Percentiles rank a stretch among this genome's conserved stretches.
These are phyloP conservation scores for Daedaleopsis nitida DNA, from an alignment of 768 basidiomycete genomes.

Conservation along the genomic window DNA sequence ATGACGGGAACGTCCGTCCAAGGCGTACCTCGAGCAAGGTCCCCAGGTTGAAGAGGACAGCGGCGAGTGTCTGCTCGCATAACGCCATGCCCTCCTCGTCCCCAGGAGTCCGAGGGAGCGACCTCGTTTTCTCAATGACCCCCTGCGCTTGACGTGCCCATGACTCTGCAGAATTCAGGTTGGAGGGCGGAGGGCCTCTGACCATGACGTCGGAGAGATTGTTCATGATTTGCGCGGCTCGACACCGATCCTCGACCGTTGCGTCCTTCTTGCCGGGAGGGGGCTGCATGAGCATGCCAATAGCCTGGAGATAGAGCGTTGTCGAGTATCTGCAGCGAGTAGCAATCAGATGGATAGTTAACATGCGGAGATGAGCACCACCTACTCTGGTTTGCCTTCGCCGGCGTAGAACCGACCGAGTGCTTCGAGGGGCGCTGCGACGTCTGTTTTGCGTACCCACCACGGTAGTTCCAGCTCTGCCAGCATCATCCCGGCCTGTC, in stretches of 20 bases:
- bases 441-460: slow-evolving; percentile 61
- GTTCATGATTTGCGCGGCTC: slow-evolving; percentile 55
- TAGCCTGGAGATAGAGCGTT: slow-evolving; percentile 66
- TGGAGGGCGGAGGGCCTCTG: slow-evolving; percentile 39
- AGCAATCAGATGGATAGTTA: slow-evolving; percentile 1
- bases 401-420: slow-evolving; percentile 63
- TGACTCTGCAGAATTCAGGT: slow-evolving; percentile 51
- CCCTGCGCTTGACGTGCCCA: slow-evolving; percentile 57
- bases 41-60: slow-evolving; percentile 63
- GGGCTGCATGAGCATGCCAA: slow-evolving; percentile 58
- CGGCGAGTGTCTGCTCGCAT: slow-evolving; percentile 60
- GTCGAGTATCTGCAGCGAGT: slow-evolving; percentile 53
- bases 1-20: too few relatives aligned
- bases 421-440: slow-evolving; percentile 70
- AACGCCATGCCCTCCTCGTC: slow-evolving; percentile 13
- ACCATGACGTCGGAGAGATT: slow-evolving; percentile 47
- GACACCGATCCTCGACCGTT: slow-evolving; percentile 53
- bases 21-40: slow-evolving; percentile 47
- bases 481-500: slow-evolving; percentile 19
- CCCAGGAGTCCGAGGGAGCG: slow-evolving; percentile 15
- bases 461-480: slow-evolving; percentile 56
- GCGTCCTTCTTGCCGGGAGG: slow-evolving; percentile 26
- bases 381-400: slow-evolving; percentile 58
- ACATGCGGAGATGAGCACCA: slow-evolving; percentile 11
- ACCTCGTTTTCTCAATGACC: slow-evolving; percentile 26